Percentiles rank a stretch among this genome's conserved stretches.
phyloP scores from a whole-genome alignment of 306 rosid genomes.

The Castanea crenata region DNA sequence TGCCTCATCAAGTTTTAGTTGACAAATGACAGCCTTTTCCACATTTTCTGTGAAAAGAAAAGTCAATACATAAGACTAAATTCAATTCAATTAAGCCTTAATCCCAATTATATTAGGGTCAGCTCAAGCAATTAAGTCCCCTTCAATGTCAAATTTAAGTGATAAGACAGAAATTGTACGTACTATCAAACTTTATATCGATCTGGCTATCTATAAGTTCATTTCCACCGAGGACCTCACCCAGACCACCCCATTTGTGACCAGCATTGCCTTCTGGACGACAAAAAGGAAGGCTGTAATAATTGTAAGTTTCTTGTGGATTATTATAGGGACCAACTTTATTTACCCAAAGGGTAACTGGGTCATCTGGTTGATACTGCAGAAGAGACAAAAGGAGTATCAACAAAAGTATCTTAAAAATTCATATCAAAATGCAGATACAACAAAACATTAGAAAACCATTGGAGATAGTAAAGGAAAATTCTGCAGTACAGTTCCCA shows the following conservation, averaged over 20 bases:
- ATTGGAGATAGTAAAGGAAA: neutral
- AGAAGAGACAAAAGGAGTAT: constrained; percentile 14
- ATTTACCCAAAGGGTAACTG: constrained; percentile 91
- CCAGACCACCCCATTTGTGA: constrained; percentile 99
- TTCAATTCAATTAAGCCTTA: neutral
- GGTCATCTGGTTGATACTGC: constrained; percentile 73
- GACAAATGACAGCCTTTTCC: constrained; percentile 68
- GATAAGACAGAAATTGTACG: constrained; percentile 20
- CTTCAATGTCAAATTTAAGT: constrained; percentile 16
- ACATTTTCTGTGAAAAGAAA: constrained; percentile 59
- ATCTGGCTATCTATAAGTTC: constrained; percentile 90
- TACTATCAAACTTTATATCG: constrained; percentile 74
- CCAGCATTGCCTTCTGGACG: constrained; percentile 52
- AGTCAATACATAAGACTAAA: neutral
- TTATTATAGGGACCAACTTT: constrained; percentile 98
- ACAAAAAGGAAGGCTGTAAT: constrained; percentile 93
- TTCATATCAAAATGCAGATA: neutral
- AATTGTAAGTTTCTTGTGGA: constrained; percentile 98
- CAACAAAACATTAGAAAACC: neutral
- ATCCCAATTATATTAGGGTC: constrained; percentile 4
- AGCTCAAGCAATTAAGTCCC: constrained; percentile 12
- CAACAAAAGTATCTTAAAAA: neutral
- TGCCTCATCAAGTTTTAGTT: constrained; percentile 50
- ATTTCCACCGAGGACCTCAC: constrained; percentile 97
- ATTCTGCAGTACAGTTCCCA: neutral